Evolutionary conservation across 768 basidiomycete species (phyloP).

Genomic region (Jaapia argillacea): DNA sequence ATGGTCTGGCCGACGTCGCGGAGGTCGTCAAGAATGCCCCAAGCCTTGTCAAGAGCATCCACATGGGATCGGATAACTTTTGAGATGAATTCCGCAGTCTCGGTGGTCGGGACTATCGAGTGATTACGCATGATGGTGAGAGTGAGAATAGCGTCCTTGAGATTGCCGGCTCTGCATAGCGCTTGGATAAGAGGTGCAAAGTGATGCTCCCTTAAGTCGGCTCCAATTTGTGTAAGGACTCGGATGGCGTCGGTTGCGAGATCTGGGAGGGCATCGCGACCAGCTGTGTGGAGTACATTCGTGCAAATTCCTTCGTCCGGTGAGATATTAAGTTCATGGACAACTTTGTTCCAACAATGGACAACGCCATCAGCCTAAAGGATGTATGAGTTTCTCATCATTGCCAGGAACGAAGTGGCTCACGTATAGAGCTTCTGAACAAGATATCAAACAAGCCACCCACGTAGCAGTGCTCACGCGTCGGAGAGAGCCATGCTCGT

Average conservation of each 20-base stretch:
- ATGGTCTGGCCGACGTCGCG: constrained; percentile 39
- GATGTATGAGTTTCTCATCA: not conserved
- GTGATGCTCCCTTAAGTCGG: constrained; percentile 58
- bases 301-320: constrained; percentile 73
- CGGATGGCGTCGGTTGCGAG: constrained; percentile 60
- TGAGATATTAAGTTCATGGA: constrained; percentile 37
- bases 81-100: constrained; percentile 46
- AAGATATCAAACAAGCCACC: constrained; percentile 56
- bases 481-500: constrained; percentile 44
- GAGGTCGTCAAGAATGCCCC: constrained; percentile 54
- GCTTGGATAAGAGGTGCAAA: constrained; percentile 72
- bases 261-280: constrained; percentile 58
- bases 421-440: constrained; percentile 61
- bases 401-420: constrained; percentile 19
- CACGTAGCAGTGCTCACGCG: constrained; percentile 46
- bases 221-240: constrained; percentile 36
- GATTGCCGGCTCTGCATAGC: constrained; percentile 42
- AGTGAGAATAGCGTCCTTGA: constrained; percentile 54
- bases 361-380: constrained; percentile 56
- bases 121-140: constrained; percentile 50
- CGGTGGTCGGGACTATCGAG: constrained; percentile 35
- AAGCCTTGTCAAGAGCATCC: constrained; percentile 52
- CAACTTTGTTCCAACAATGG: constrained; percentile 50
- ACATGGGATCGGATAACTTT: constrained; percentile 33
- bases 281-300: constrained; percentile 63